phyloP scores from a whole-genome alignment of 225 moss, liverwort and hornwort species.

The Antitrichia curtipendula region DNA sequence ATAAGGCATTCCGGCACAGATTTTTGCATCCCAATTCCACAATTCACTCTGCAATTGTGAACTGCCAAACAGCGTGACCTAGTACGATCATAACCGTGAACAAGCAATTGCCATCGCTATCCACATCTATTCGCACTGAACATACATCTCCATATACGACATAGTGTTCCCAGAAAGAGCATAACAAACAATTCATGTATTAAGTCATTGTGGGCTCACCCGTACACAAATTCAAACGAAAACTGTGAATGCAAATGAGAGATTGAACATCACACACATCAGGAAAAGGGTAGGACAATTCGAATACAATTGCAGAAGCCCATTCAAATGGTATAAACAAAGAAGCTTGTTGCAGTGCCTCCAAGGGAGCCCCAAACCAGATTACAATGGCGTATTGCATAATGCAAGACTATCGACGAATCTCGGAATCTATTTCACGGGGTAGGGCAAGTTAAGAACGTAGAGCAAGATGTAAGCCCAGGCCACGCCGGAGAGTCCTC shows the following conservation, averaged over 20 bases:
- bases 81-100: neutral
- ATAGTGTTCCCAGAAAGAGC: neutral
- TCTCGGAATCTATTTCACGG: constrained; percentile 53
- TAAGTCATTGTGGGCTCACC: neutral
- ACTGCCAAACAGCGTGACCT: neutral
- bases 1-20: neutral
- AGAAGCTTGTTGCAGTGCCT: constrained; percentile 19
- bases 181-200: neutral
- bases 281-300: neutral
- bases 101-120: neutral
- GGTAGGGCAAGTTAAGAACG: constrained; percentile 72
- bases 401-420: constrained; percentile 40
- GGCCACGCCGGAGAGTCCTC: constrained; percentile 73
- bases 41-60: neutral
- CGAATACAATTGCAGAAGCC: neutral
- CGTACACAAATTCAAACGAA: neutral
- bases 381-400: constrained; percentile 23
- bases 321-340: constrained; percentile 11
- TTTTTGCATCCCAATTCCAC: neutral
- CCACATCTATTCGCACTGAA: neutral
- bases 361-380: neutral
- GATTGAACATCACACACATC: neutral
- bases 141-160: neutral
- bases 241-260: neutral
- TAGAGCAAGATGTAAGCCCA: constrained; percentile 97